These are phyloP conservation scores for Ophiosphaerella herpotricha DNA, from an alignment of 2,329 filamentous ascomycete genomes.

Conservation along the genomic window DNA sequence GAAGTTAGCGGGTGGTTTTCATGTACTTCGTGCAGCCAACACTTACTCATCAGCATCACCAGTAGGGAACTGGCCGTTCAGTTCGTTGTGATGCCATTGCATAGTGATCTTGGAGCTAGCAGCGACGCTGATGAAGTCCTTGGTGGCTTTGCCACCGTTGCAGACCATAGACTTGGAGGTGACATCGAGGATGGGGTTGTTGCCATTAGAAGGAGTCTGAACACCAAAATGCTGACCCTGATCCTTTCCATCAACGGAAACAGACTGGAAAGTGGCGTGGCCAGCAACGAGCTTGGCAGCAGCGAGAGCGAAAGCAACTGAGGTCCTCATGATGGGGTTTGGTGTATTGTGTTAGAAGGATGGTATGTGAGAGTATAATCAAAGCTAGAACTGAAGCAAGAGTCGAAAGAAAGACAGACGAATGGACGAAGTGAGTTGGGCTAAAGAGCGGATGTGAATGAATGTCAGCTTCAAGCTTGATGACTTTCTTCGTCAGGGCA, in stretches of 20 bases:
- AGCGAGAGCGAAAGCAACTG: conserved; percentile 37
- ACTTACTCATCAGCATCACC: conserved; percentile 49
- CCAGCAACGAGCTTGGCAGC: conserved; percentile 39
- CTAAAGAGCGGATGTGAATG: conserved; percentile 38
- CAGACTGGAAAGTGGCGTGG: conserved; percentile 46
- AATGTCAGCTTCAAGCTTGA: conserved; percentile 42
- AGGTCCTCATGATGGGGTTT: conserved; percentile 40
- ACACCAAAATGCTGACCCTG: conserved; percentile 46
- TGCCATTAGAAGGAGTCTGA: conserved; percentile 50
- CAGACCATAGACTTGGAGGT: conserved; percentile 42
- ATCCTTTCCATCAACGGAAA: conserved; percentile 49
- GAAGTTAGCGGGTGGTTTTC: neutral
- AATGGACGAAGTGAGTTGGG: conserved; percentile 36
- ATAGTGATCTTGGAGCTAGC: conserved; percentile 52
- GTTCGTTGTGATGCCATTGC: conserved; percentile 58
- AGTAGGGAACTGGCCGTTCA: conserved; percentile 25
- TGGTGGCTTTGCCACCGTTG: conserved; percentile 38
- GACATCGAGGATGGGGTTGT: conserved; percentile 46
- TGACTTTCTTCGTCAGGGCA: conserved; percentile 13
- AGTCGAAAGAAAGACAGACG: conserved; percentile 25
- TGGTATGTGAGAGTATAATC: conserved; percentile 20
- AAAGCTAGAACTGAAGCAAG: conserved; percentile 20
- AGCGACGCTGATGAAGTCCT: conserved; percentile 52
- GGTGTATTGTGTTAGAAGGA: conserved; percentile 16
- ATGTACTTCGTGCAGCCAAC: neutral